These are phyloP conservation scores for Neonectria hederae DNA, from an alignment of 2,329 filamentous ascomycete species.

Conservation along the genomic window DNA sequence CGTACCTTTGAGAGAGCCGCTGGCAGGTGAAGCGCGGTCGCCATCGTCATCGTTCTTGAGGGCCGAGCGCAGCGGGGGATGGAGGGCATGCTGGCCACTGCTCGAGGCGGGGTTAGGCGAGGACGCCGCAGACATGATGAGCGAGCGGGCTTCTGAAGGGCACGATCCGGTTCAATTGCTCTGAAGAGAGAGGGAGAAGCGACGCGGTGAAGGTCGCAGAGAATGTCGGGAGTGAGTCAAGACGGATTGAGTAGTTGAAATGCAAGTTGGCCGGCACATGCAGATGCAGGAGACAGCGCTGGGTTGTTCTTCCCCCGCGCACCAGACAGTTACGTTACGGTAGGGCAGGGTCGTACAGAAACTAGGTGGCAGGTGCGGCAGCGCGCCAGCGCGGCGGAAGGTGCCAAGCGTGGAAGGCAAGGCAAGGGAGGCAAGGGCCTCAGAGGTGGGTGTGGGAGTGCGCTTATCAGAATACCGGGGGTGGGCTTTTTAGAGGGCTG, in stretches of 20 bases:
- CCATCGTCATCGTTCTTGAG: slow-evolving; percentile 56
- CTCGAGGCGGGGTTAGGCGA: slow-evolving; percentile 33
- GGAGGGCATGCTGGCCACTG: slow-evolving; percentile 29
- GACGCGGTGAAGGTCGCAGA: slow-evolving; percentile 18
- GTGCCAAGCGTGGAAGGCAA: background rate
- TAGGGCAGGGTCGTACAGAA: background rate
- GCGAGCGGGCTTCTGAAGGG: slow-evolving; percentile 10
- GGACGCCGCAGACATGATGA: slow-evolving; percentile 41
- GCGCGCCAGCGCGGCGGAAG: background rate
- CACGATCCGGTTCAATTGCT: background rate
- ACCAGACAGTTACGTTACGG: slow-evolving; percentile 13
- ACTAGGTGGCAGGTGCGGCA: background rate
- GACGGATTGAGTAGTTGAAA: slow-evolving; percentile 24
- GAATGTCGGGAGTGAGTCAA: slow-evolving; percentile 20
- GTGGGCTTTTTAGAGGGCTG: slow-evolving; percentile 24
- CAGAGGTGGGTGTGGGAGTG: slow-evolving; percentile 30
- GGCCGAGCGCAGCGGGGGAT: slow-evolving; percentile 53
- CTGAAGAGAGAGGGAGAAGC: background rate
- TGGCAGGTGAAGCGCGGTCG: slow-evolving; percentile 49
- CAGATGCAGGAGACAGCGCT: slow-evolving; percentile 38
- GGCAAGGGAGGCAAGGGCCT: slow-evolving; percentile 1
- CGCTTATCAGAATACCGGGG: slow-evolving; percentile 32
- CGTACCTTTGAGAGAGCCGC: slow-evolving; percentile 56
- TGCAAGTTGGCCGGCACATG: slow-evolving; percentile 32
- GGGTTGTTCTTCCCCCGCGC: slow-evolving; percentile 33